Conservation (phyloP, 805 yeast species). For the Gaillardinia entomophila region DNA sequence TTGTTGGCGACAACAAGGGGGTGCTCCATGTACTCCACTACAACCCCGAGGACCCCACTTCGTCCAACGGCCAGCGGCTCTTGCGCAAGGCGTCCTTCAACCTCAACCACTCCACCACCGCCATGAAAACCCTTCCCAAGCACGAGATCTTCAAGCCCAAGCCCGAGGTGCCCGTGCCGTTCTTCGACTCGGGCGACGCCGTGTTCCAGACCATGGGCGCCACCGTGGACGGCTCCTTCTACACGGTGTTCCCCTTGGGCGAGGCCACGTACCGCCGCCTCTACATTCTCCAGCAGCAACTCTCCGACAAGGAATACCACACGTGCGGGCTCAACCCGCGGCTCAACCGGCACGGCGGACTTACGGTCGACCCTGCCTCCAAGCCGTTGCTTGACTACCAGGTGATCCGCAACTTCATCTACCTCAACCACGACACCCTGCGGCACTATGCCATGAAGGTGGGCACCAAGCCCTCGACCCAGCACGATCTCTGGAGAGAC, state of each 20-base stretch:
- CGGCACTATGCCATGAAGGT: slow-evolving; percentile 49
- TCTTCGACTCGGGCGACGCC: slow-evolving; percentile 6
- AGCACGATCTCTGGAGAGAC: slow-evolving; percentile 64
- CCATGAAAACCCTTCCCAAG: slow-evolving; percentile 43
- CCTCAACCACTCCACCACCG: slow-evolving; percentile 55
- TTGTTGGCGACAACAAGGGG: slow-evolving; percentile 63
- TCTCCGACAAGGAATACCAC: slow-evolving; percentile 70
- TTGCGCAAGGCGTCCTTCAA: slow-evolving; percentile 67
- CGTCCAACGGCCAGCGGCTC: slow-evolving; percentile 73
- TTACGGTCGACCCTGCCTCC: slow-evolving; percentile 34
- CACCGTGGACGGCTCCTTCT: slow-evolving; percentile 74
- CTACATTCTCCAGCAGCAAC: slow-evolving; percentile 81
- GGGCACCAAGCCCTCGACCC: slow-evolving; percentile 43
- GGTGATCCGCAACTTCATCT: slow-evolving; percentile 47
- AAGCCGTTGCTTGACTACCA: slow-evolving; percentile 66
- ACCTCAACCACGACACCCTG: slow-evolving; percentile 54
- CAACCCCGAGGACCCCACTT: slow-evolving; percentile 86
- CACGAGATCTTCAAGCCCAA: slow-evolving; percentile 23
- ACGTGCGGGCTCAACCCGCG: slow-evolving; percentile 78
- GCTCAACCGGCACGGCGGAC: slow-evolving; percentile 49
- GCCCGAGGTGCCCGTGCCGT: slow-evolving; percentile 10
- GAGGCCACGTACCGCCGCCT: slow-evolving; percentile 76
- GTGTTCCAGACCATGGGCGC: slow-evolving; percentile 65
- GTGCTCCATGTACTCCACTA: slow-evolving; percentile 71
- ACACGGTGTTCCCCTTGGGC: slow-evolving; percentile 63